Evolutionary conservation across 176 grass and related monocot species (phyloP).

Genomic region (Juncus effusus): DNA sequence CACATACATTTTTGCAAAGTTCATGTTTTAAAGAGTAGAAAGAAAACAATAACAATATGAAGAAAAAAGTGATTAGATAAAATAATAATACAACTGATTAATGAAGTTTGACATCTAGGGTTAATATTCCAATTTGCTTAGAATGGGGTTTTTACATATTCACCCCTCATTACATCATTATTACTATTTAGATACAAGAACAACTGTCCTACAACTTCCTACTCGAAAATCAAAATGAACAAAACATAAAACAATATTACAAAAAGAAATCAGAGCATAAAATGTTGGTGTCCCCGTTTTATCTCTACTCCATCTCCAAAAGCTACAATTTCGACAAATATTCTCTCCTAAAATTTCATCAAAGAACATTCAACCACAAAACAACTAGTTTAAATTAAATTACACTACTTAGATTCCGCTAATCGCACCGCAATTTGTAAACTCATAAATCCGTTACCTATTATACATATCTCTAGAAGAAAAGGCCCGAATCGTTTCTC

Average conservation of each 20-base stretch:
- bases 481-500: constrained; percentile 32
- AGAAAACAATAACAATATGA: not conserved
- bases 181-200: constrained; percentile 32
- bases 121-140: constrained; percentile 20
- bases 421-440: constrained; percentile 11
- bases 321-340: constrained; percentile 1
- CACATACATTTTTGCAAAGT: too few species aligned
- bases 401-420: constrained; percentile 2
- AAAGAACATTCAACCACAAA: not conserved
- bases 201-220: constrained; percentile 11
- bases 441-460: constrained; percentile 9
- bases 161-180: constrained; percentile 24
- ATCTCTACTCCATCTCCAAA: constrained; percentile 22
- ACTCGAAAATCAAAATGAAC: constrained; percentile 25
- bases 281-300: constrained; percentile 8
- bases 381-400: not conserved
- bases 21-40: too few species aligned
- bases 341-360: not conserved
- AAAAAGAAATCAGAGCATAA: constrained; percentile 3
- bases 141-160: constrained; percentile 14
- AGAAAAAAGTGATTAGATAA: constrained; percentile 11
- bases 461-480: constrained; percentile 24
- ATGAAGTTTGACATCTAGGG: constrained; percentile 8
- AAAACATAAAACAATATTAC: constrained; percentile 24
- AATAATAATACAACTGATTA: constrained; percentile 5